These are phyloP conservation scores for Pythium inflatum DNA, from an alignment of 352 stramenopile genomes.

Conservation along the genomic window DNA sequence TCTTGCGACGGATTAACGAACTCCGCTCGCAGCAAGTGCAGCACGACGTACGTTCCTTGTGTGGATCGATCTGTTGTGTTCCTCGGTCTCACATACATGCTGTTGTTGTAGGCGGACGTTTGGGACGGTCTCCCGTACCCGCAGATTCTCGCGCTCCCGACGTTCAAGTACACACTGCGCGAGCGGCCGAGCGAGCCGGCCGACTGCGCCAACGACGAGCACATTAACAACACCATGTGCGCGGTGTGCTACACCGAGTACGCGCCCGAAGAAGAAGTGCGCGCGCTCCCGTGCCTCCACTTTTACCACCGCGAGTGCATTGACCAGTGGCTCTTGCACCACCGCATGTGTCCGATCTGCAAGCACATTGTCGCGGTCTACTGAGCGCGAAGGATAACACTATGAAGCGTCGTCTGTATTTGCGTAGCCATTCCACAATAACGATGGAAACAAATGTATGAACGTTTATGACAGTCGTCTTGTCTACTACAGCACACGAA, in stretches of 20 bases:
- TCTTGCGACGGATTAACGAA: conserved; percentile 83
- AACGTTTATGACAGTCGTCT: conserved; percentile 22
- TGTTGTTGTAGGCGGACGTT: conserved; percentile 46
- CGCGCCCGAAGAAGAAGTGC: conserved; percentile 73
- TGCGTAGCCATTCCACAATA: too few species aligned
- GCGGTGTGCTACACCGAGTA: conserved; percentile 87
- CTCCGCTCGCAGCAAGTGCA: conserved; percentile 80
- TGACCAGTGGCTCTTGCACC: conserved; percentile 88
- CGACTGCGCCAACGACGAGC: conserved; percentile 32
- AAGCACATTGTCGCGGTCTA: conserved; percentile 84
- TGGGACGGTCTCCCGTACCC: conserved; percentile 83
- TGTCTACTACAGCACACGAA: conserved; percentile 6
- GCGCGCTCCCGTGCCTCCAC: conserved; percentile 82
- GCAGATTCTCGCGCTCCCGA: conserved; percentile 80
- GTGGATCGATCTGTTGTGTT: too few species aligned
- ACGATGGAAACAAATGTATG: conserved; percentile 14
- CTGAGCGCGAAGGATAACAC: conserved; percentile 28
- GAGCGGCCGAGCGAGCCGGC: conserved; percentile 33
- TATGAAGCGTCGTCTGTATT: conserved; percentile 15
- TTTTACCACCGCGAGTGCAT: conserved; percentile 92
- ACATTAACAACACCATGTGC: conserved; percentile 70
- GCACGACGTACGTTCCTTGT: conserved; percentile 17
- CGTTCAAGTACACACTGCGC: conserved; percentile 72
- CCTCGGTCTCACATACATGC: too few species aligned
- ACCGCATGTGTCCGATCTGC: conserved; percentile 86